A percentile compares a stretch with the other conserved stretches of the same genome.
Evolutionary conservation across 2,329 filamentous ascomycete genomes (phyloP).

Genomic region (Ascochyta rabiei): DNA sequence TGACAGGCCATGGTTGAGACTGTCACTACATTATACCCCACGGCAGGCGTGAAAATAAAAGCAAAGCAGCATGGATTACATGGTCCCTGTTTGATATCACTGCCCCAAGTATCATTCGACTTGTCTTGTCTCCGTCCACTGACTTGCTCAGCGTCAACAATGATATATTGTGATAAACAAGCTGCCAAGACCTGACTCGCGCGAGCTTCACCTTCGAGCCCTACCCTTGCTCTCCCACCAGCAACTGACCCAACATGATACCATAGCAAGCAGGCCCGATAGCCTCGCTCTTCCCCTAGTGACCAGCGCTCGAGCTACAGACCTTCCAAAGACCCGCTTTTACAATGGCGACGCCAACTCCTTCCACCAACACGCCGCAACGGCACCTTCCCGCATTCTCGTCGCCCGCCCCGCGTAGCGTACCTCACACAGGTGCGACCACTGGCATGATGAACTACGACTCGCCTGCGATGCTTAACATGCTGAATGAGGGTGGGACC

Average conservation of each 20-base stretch:
- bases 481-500: conserved; percentile 48
- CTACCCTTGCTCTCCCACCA: conserved; percentile 4
- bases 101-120: background rate
- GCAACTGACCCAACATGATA: conserved; percentile 16
- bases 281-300: background rate
- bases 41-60: background rate
- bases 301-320: background rate
- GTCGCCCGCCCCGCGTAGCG: conserved; percentile 51
- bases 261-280: conserved; percentile 2
- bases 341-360: conserved; percentile 47
- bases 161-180: background rate
- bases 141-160: background rate
- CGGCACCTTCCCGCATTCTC: conserved; percentile 48
- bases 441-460: conserved; percentile 49
- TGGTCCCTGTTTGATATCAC: background rate
- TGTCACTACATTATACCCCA: conserved; percentile 2
- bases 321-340: background rate
- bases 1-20: background rate
- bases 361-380: conserved; percentile 46
- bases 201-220: conserved; percentile 14
- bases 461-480: conserved; percentile 52
- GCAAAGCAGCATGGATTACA: no score
- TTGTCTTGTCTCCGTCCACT: background rate
- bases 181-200: conserved; percentile 35
- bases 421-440: conserved; percentile 46